Conservation (phyloP, 2,329 filamentous ascomycete genomes). For the Dothistroma pini region DNA sequence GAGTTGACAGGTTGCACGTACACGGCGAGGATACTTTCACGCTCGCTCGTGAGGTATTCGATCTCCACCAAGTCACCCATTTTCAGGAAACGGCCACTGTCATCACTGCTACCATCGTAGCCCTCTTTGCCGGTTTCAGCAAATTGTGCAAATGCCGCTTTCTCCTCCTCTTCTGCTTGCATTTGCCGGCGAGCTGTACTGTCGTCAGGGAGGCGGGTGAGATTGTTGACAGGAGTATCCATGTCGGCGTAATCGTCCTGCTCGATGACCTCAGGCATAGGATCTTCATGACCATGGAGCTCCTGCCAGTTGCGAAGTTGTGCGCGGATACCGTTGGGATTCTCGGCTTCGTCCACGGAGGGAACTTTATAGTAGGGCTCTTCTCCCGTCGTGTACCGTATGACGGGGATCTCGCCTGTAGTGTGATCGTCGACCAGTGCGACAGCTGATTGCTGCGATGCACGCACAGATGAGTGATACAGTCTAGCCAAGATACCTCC, state of each 20-base stretch:
- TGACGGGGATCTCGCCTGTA: background rate
- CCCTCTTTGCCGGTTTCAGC: constrained; percentile 25
- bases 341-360: constrained; percentile 4
- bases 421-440: background rate
- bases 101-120: constrained; percentile 32
- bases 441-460: background rate
- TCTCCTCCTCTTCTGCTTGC: constrained; percentile 27
- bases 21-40: constrained; percentile 47
- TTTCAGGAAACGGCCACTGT: constrained; percentile 38
- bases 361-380: background rate
- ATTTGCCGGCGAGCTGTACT: constrained; percentile 22
- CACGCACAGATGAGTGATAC: constrained; percentile 6
- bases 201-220: constrained; percentile 32
- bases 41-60: constrained; percentile 29
- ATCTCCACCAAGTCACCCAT: constrained; percentile 51
- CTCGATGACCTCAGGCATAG: constrained; percentile 13
- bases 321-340: constrained; percentile 33
- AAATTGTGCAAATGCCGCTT: constrained; percentile 22
- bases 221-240: constrained; percentile 28
- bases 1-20: constrained; percentile 38
- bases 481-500: background rate
- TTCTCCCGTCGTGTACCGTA: background rate
- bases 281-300: constrained; percentile 33
- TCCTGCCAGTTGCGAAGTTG: constrained; percentile 44
- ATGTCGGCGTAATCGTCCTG: constrained; percentile 24